Evolutionary conservation across 768 basidiomycete genomes (phyloP), one percentile per base, ranked within the genome.

Genomic region (Filobasidium wieringae): DNA sequence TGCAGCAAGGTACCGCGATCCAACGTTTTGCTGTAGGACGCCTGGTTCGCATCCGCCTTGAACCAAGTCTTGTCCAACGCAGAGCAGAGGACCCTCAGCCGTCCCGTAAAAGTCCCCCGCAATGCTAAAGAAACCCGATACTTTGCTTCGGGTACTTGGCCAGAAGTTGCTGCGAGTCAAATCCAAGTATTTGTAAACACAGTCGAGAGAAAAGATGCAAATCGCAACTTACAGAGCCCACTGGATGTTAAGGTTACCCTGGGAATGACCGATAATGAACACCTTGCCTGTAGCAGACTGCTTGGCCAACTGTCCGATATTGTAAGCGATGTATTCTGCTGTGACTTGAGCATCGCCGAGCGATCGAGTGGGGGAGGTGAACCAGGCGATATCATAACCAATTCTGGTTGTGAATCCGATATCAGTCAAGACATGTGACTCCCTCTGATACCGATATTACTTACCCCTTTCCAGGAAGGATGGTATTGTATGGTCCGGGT

Each of bases 351-450:
- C 63, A 53, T 72, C 70, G 12, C 47, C 40, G 14, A 69, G 52
- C 7, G 62, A 54, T 1, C 66, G 58, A 4, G 37, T 17, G 1
- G 68, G 68, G 15, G 66, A 58, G 32, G 61, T 57, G 51, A 66
- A 59, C 59, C 63, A 68, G 50, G 66, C 68, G 7, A 69, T 63
- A 37, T 72, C 70, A 55, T 65, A 69, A 2, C 63, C 64, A 6
- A 40, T 29, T 40, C 63, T 65, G 2, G 50, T 30, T 33, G 55
- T 24, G 34, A 19, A 26, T 7, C n/a, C n/a, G n/a, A n/a, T n/a
- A n/a, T n/a, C n/a, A n/a, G n/a, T n/a, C n/a, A n/a, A n/a, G n/a
- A n/a, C n/a, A n/a, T n/a, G n/a, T 22, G 14, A n/a, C 15, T 26
- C 5, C 8, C 17, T 26, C 15, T 26, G 19, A 15, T 5, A 51